These are phyloP conservation scores for Colletotrichum melonis DNA, from an alignment of 2,329 filamentous ascomycete genomes.

Conservation along the genomic window DNA sequence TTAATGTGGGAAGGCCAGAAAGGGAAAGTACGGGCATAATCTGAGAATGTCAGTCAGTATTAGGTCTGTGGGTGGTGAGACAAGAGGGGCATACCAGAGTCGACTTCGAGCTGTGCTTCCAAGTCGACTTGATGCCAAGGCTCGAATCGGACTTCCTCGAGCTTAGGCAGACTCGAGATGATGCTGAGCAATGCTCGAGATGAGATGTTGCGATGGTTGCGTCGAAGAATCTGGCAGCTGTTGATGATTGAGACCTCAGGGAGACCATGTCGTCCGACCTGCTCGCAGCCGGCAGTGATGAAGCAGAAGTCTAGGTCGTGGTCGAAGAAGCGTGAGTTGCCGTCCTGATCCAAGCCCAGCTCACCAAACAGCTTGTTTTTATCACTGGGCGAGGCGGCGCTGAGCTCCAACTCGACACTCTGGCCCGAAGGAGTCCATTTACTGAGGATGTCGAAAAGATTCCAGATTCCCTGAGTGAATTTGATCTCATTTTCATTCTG, in stretches of 20 bases:
- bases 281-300: conserved; percentile 35
- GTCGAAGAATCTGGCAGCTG: conserved; percentile 36
- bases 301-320: conserved; percentile 39
- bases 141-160: conserved; percentile 37
- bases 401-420: conserved; percentile 41
- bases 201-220: conserved; percentile 39
- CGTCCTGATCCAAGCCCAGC: conserved; percentile 38
- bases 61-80: not conserved
- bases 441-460: conserved; percentile 40
- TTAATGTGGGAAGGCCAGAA: conserved; percentile 38
- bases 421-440: conserved; percentile 36
- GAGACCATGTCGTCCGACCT: conserved; percentile 37
- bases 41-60: conserved; percentile 20
- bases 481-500: conserved; percentile 41
- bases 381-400: conserved; percentile 40
- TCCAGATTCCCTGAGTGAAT: conserved; percentile 40
- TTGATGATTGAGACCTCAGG: conserved; percentile 38
- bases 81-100: conserved; percentile 24
- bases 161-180: conserved; percentile 37
- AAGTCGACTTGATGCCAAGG: conserved; percentile 38
- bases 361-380: conserved; percentile 37
- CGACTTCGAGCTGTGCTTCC: conserved; percentile 35
- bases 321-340: conserved; percentile 41
- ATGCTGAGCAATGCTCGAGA: conserved; percentile 37
- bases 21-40: conserved; percentile 36